Evolutionary conservation across 2,329 filamentous ascomycete genomes (phyloP).

Genomic region (Parascedosporium putredinis): DNA sequence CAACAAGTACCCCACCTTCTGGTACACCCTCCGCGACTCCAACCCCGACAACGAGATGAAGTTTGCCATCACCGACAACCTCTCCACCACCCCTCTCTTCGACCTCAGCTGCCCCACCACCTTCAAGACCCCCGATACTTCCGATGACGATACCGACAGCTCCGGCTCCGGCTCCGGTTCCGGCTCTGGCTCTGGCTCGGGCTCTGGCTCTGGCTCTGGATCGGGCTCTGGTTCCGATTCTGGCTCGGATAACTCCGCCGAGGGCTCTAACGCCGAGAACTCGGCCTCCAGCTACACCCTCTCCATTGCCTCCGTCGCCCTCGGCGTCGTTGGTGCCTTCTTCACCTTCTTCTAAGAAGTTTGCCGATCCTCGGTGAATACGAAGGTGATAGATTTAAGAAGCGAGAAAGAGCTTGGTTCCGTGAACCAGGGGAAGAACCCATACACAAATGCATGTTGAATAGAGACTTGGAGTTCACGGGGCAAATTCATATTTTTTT

Average conservation of each 20-base stretch:
- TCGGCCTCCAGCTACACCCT: conserved; percentile 1
- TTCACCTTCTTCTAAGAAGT: conserved; percentile 7
- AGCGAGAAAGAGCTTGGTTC: neutral
- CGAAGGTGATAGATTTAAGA: neutral
- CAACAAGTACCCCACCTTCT: conserved; percentile 57
- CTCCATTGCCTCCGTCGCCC: conserved; percentile 4
- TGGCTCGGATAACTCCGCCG: neutral
- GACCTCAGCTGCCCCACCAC: conserved; percentile 47
- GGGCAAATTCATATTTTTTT: conserved; percentile 2
- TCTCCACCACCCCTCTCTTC: conserved; percentile 47
- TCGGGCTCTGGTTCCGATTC: neutral
- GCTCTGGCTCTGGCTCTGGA: neutral
- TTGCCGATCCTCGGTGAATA: too few species aligned
- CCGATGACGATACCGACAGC: neutral
- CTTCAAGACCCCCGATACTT: conserved; percentile 7
- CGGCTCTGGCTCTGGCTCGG: conserved; percentile 1
- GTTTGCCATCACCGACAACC: conserved; percentile 57
- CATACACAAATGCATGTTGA: conserved; percentile 1
- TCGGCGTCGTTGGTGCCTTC: conserved; percentile 5
- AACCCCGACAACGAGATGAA: conserved; percentile 48
- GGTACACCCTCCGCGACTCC: conserved; percentile 66
- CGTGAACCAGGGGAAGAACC: neutral
- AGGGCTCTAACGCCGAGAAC: neutral
- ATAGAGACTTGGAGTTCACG: conserved; percentile 1
- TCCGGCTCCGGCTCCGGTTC: neutral